A percentile compares a stretch with the other conserved stretches of the same genome.
phyloP scores from a whole-genome alignment of 257 asterid genomes.

The Lantana camara region DNA sequence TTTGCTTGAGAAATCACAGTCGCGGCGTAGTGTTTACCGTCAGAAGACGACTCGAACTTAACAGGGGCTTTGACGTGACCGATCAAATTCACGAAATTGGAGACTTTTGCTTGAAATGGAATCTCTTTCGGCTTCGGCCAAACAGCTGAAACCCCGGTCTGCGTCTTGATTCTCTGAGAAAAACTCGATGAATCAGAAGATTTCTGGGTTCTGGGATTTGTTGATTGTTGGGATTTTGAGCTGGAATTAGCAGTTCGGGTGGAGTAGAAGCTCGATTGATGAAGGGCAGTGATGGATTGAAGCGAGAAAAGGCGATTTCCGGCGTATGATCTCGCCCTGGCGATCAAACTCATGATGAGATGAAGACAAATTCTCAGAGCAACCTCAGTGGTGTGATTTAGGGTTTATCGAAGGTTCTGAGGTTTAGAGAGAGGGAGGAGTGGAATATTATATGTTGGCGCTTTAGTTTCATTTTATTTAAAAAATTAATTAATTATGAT shows the following conservation, averaged over 20 bases:
- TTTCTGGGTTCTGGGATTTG: constrained; percentile 26
- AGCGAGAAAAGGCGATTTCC: constrained; percentile 25
- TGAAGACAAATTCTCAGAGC: neutral
- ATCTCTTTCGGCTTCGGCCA: constrained; percentile 75
- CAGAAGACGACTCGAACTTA: constrained; percentile 43
- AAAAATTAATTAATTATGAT: too few species aligned
- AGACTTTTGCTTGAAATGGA: constrained; percentile 68
- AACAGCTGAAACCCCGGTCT: constrained; percentile 25
- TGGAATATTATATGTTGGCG: neutral
- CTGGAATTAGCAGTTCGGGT: constrained; percentile 23
- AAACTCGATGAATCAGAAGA: constrained; percentile 29
- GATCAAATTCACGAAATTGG: constrained; percentile 64
- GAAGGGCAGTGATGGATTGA: constrained; percentile 31
- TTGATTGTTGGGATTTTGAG: constrained; percentile 22
- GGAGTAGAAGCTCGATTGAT: constrained; percentile 36
- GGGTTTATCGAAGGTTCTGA: constrained; percentile 35
- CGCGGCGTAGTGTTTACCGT: constrained; percentile 52
- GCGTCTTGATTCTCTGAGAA: constrained; percentile 34
- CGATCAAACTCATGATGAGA: constrained; percentile 53
- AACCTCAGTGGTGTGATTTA: neutral
- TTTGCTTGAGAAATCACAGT: constrained; percentile 48
- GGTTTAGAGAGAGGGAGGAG: neutral
- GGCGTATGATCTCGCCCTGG: constrained; percentile 41
- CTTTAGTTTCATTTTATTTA: too few species aligned
- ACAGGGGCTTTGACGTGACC: constrained; percentile 57